phyloP scores from a whole-genome alignment of 352 stramenopile genomes.

The Elongisporangium anandrum region DNA sequence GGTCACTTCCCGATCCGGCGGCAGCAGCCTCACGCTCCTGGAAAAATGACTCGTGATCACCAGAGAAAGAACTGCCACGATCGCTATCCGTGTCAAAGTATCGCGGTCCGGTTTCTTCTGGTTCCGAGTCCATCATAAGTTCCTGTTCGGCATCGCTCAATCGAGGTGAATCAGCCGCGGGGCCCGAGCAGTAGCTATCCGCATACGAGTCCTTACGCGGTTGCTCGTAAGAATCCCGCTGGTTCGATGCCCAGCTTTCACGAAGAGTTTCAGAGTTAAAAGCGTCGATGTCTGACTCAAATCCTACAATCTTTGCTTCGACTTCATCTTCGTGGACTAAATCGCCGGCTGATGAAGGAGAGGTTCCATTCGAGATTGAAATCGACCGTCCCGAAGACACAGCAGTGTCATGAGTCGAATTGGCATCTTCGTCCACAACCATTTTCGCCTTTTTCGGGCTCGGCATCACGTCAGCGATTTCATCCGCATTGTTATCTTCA shows the following conservation, averaged over 20 bases:
- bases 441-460: background rate
- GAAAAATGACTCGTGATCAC: conserved; percentile 14
- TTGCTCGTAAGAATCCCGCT: conserved; percentile 18
- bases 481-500: too few species aligned
- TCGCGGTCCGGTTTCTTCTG: conserved; percentile 19
- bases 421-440: background rate
- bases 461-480: too few species aligned
- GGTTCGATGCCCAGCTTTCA: conserved; percentile 26
- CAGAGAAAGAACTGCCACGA: conserved; percentile 29
- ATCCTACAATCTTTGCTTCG: conserved; percentile 14
- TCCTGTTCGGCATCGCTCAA: conserved; percentile 25
- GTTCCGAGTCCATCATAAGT: conserved; percentile 17
- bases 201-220: conserved; percentile 17
- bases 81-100: conserved; percentile 55
- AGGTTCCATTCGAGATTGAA: background rate
- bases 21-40: background rate
- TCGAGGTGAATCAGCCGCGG: background rate
- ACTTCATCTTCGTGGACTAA: conserved; percentile 3
- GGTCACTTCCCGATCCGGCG: conserved; percentile 15
- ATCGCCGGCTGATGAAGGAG: conserved; percentile 1
- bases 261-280: conserved; percentile 33
- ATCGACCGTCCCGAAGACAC: background rate
- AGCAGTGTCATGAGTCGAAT: conserved; percentile 7
- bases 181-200: conserved; percentile 10
- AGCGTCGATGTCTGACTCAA: conserved; percentile 25